phyloP scores from a whole-genome alignment of 1,139 yeast species.

The Geotrichum citri-aurantii region DNA sequence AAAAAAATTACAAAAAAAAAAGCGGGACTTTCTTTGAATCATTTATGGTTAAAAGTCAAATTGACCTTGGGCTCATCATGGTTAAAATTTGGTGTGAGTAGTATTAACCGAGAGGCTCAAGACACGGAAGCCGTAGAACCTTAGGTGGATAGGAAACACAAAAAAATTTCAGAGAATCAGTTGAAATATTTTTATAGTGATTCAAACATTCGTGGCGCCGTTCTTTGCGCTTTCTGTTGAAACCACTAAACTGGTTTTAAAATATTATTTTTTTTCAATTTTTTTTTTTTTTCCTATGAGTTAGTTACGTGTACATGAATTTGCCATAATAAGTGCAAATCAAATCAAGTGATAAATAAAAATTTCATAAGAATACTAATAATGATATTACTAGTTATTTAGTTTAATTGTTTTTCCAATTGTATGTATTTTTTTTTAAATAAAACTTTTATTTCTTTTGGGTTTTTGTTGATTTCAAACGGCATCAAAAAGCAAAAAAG shows the following conservation, averaged over 20 bases:
- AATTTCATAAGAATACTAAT: neutral
- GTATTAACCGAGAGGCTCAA: no score
- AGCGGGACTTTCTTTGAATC: neutral
- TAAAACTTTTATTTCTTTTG: neutral
- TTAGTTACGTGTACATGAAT: no score
- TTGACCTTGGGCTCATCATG: no score
- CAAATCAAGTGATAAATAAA: no score
- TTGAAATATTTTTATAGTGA: neutral
- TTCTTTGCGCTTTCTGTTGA: neutral
- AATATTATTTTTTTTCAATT: no score
- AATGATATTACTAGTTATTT: no score
- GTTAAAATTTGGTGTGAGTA: no score
- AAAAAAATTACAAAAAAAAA: neutral
- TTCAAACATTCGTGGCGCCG: neutral
- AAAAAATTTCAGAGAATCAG: no score
- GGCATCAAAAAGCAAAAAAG: neutral
- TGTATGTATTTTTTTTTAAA: neutral
- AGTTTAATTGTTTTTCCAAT: neutral
- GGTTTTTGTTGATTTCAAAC: neutral
- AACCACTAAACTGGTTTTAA: no score
- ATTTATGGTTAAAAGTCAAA: neutral
- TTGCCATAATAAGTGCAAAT: no score
- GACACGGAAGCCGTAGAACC: neutral
- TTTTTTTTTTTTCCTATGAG: no score
- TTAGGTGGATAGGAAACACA: neutral